Base-by-base conservation (phyloP, 2,329 filamentous ascomycete species). In the Aspergillus sp. region DNA sequence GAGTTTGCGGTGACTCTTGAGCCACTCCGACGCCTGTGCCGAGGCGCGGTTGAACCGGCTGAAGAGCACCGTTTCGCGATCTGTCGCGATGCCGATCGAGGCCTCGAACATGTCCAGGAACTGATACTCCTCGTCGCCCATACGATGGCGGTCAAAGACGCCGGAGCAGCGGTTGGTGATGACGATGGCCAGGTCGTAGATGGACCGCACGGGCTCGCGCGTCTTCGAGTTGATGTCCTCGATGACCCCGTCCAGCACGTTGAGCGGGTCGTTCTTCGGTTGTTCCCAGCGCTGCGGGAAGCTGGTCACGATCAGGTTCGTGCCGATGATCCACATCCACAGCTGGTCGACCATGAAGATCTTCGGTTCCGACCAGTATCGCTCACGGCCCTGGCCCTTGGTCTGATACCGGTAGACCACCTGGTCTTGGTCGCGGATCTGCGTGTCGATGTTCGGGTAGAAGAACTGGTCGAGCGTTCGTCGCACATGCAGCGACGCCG, bases 341-440 rank as follows among this genome's bases (percentile, higher is more conserved):
- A 90, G 75, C 65, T 89, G 87, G 68, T 89, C 87, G 0, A 89
- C 86, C 86, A 88, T 88, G 69, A 87, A 87, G 2, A 88, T 82
- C 61, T 87, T 87, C 1, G 80, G 79, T 57, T 86, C 83, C 3
- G 60, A 63, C 3, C 56, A 63, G 2, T 73, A 74, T 70, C 68
- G 67, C 16, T 69, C 70, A 18, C 65, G 64, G 7, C 68, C 73
- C 9, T 70, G 67, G 6, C 68, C 68, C 47, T 77, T 76, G 36
- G 72, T 76, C 63, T 82, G 80, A 63, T 88, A 88, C 11, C 86
- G 80, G 67, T 84, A 87, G 0, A 89, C 85, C 1, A 89, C 86
- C 68, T 89, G 87, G 64, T 88, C 85, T 32, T 78, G 76, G 63
- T 89, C 87, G 39, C 86, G 81, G 9, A 75, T 79, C 49, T 81